A percentile compares a stretch with the other conserved stretches of the same genome.
Evolutionary conservation across 179 eudicot genomes (phyloP).

Genomic region (Corrigiola litoralis): DNA sequence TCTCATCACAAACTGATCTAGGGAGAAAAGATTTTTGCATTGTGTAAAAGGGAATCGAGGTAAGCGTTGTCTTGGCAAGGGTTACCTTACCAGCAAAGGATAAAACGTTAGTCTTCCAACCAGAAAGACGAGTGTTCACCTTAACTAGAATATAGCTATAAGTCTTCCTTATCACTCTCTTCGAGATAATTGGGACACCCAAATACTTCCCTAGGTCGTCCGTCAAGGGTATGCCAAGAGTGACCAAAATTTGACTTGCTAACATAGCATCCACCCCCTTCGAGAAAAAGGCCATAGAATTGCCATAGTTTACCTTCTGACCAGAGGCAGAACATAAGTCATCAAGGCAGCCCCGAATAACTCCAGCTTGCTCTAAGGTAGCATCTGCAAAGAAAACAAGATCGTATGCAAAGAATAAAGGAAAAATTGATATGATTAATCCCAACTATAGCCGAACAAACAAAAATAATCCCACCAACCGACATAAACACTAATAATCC

Average conservation of each 20-base stretch:
- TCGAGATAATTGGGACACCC: neutral
- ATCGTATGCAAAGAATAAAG: slow-evolving; percentile 17
- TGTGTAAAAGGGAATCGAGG: neutral
- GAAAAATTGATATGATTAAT: too few relatives aligned
- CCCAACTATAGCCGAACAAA: too few relatives aligned
- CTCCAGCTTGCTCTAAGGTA: neutral
- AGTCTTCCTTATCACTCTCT: neutral
- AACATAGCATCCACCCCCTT: too few relatives aligned
- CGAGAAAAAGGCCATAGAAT: neutral
- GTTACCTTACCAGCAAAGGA: neutral
- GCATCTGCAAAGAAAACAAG: neutral
- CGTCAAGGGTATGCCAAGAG: neutral
- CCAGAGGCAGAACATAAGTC: neutral
- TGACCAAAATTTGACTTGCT: neutral
- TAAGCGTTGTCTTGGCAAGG: neutral
- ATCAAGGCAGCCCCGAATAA: neutral
- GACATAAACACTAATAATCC: too few relatives aligned
- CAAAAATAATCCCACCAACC: too few relatives aligned
- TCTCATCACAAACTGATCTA: neutral
- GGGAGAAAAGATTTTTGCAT: neutral
- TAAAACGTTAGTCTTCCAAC: slow-evolving; percentile 6
- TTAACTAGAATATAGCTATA: neutral
- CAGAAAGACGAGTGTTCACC: neutral
- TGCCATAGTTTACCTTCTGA: neutral
- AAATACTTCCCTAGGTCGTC: neutral